phyloP scores from a whole-genome alignment of 768 basidiomycete genomes.

The Flagelloscypha sp. region DNA sequence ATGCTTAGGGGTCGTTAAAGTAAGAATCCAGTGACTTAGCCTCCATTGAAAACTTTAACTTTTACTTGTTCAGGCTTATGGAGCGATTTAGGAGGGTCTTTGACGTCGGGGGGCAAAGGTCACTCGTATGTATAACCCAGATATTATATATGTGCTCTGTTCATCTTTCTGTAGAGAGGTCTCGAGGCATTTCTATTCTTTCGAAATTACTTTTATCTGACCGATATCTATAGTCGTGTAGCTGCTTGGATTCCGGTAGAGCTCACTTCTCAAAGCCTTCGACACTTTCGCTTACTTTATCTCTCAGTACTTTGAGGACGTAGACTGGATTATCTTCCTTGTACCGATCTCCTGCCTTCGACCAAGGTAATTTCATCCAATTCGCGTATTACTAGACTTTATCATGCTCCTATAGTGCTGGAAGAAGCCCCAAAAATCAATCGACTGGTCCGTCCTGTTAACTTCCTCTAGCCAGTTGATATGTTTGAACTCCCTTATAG shows the following conservation, averaged over 20 bases:
- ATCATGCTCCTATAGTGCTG: too few relatives aligned
- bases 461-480: neutral
- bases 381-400: too few relatives aligned
- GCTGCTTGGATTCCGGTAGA: conserved; percentile 50
- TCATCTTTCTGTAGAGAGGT: neutral
- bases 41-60: too few relatives aligned
- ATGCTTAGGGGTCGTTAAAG: too few relatives aligned
- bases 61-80: too few relatives aligned
- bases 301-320: conserved; percentile 54
- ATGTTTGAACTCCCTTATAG: conserved; percentile 23
- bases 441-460: neutral
- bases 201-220: neutral
- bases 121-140: conserved; percentile 47
- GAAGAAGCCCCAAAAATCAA: conserved; percentile 46
- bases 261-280: too few relatives aligned
- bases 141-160: too few relatives aligned
- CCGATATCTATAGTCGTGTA: conserved; percentile 15
- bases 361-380: too few relatives aligned
- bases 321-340: conserved; percentile 66
- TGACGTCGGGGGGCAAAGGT: conserved; percentile 57
- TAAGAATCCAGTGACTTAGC: too few relatives aligned
- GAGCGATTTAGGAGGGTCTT: too few relatives aligned
- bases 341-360: conserved; percentile 63
- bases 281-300: conserved; percentile 5
- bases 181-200: neutral